Base-by-base conservation (phyloP, 345 rosid genomes). In the Eucalyptus victrix region DNA sequence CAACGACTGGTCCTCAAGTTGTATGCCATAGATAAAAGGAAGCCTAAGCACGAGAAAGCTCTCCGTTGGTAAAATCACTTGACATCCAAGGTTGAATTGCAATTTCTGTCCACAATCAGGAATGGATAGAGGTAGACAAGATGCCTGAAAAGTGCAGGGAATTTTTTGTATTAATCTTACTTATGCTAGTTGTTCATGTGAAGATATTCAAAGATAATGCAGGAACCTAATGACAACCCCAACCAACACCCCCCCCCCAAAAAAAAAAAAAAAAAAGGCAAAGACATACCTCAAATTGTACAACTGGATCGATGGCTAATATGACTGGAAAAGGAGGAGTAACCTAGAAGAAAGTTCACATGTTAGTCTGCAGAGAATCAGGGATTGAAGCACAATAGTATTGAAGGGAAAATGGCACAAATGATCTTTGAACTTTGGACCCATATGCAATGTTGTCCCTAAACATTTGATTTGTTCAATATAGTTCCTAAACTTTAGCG, bases 11-110 rank as follows among this genome's bases (percentile, higher is more conserved):
- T 95, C 95, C 86, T 92, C 95, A 87, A 94, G 92, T 89, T 91
- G 95, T 62, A 93, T 93, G 88, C 99, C 99, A 91, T 95, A 97
- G 13, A 97, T 92, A 93, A 94, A 97, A 87, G 99, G 99, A 87
- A 97, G 93, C 92, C 94, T 93, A 56, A 97, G 95, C 11, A 94
- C 87, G 23, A 97, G 93, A 90, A 97, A 97, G 93, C 99, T 96
- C 91, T 96, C 98, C 11, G 96, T 96, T 28, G 99, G 99, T 91
- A 97, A 92, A 91, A 95, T 90, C 86, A 95, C 97, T 49, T 83
- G 94, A 90, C 97, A 94, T 83, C 98, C 97, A 86, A 95, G 93
- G 91, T 93, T 91, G 89, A 94, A 97, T 91, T 94, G 95, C 93
- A 94, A 89, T 89, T 92, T 95, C 87, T 94, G 91, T 67, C 93